Evolutionary conservation across 352 stramenopile species (phyloP).

Genomic region (Globisporangium irregulare): DNA sequence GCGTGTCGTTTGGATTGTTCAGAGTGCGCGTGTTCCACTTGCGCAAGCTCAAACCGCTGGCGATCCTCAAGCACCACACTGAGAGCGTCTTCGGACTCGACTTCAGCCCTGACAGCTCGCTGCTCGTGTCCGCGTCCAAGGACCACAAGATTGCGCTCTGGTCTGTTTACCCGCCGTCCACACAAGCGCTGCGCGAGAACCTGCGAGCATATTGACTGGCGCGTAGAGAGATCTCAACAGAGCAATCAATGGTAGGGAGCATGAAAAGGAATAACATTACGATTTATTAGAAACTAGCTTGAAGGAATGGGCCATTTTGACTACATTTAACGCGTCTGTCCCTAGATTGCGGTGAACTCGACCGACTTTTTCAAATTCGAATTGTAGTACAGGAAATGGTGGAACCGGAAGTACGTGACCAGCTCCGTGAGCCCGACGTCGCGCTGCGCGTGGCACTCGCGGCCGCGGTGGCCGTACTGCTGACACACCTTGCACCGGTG

Average conservation of each 20-base stretch:
- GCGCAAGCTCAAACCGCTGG: slow-evolving; percentile 71
- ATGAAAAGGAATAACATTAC: slow-evolving; percentile 9
- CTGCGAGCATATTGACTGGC: slow-evolving; percentile 32
- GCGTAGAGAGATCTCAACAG: background rate
- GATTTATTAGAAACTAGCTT: slow-evolving; percentile 1
- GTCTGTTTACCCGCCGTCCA: slow-evolving; percentile 62
- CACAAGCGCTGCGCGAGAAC: slow-evolving; percentile 19
- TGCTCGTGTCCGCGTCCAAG: slow-evolving; percentile 73
- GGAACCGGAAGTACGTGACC: slow-evolving; percentile 83
- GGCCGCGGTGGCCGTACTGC: slow-evolving; percentile 78
- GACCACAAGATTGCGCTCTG: slow-evolving; percentile 77
- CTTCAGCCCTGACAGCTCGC: slow-evolving; percentile 58
- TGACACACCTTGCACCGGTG: slow-evolving; percentile 81
- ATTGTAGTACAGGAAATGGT: slow-evolving; percentile 89
- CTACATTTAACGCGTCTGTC: background rate
- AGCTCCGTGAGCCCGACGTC: slow-evolving; percentile 79
- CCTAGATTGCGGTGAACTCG: slow-evolving; percentile 56
- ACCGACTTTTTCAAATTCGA: slow-evolving; percentile 85
- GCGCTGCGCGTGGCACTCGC: slow-evolving; percentile 78
- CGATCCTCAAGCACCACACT: slow-evolving; percentile 75
- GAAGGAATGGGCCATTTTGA: background rate
- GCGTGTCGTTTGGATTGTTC: background rate
- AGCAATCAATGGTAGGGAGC: background rate
- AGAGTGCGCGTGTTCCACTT: slow-evolving; percentile 71
- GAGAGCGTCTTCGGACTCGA: slow-evolving; percentile 74